Evolutionary conservation across 805 yeast species (phyloP).

Genomic region (Candida stauntonica): DNA sequence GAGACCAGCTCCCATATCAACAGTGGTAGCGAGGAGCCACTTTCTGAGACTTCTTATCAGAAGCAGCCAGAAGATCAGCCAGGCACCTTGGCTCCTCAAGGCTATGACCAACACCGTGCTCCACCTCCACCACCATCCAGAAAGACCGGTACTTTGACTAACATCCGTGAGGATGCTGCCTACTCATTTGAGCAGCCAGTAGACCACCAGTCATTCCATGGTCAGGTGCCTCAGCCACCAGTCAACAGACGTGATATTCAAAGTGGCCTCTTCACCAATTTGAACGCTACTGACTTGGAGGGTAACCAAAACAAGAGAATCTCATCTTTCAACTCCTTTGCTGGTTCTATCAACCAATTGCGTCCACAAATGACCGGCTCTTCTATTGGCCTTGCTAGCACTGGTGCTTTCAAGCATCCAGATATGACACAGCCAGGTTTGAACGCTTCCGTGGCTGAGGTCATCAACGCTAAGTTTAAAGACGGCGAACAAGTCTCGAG

Average conservation of each 20-base stretch:
- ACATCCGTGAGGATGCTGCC: conserved; percentile 31
- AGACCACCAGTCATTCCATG: conserved; percentile 13
- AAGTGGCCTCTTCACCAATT: conserved; percentile 43
- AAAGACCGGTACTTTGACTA: conserved; percentile 33
- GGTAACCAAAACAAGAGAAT: conserved; percentile 24
- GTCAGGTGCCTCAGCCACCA: conserved; percentile 17
- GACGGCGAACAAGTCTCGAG: conserved; percentile 60
- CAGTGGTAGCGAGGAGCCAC: conserved; percentile 10
- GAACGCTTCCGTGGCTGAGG: conserved; percentile 83
- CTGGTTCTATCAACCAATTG: conserved; percentile 29
- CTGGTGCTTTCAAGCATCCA: conserved; percentile 43
- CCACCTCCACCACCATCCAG: conserved; percentile 60
- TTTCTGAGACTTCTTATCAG: conserved; percentile 1
- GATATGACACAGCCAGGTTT: conserved; percentile 55
- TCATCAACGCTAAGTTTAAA: conserved; percentile 66
- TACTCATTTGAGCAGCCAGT: conserved; percentile 16
- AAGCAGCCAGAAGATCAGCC: conserved; percentile 8
- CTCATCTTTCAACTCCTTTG: conserved; percentile 24
- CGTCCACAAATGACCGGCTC: conserved; percentile 44
- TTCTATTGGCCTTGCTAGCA: conserved; percentile 31
- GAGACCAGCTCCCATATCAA: conserved; percentile 16
- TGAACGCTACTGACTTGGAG: conserved; percentile 34
- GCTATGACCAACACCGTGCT: conserved; percentile 32
- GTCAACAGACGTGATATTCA: conserved; percentile 35
- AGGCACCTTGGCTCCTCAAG: conserved; percentile 34